Conservation (phyloP, 306 rosid genomes). For the Vigna unguiculata region DNA sequence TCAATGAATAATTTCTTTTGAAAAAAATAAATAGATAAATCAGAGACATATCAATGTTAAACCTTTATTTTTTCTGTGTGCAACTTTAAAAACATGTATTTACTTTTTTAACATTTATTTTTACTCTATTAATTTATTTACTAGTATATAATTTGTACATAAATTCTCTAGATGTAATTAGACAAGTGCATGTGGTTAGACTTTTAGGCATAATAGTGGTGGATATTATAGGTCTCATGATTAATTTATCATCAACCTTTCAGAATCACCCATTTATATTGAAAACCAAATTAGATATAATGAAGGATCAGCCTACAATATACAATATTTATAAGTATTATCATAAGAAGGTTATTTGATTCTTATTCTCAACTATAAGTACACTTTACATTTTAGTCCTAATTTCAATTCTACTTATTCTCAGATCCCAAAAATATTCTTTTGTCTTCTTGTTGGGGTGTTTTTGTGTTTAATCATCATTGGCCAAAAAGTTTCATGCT, state of each 20-base stretch:
- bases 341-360: conserved; percentile 8
- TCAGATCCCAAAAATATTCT: not conserved
- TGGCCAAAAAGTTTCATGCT: not conserved
- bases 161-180: no score
- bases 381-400: not conserved
- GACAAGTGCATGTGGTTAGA: no score
- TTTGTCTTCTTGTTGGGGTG: conserved; percentile 6
- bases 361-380: not conserved
- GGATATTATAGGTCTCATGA: not conserved
- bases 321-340: conserved; percentile 10
- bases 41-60: not conserved
- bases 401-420: not conserved
- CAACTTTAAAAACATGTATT: not conserved
- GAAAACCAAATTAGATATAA: not conserved
- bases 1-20: not conserved
- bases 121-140: not conserved
- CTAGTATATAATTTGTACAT: not conserved
- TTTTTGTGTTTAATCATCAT: not conserved
- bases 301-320: not conserved
- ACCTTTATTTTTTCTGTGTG: not conserved
- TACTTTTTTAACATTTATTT: not conserved
- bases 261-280: not conserved
- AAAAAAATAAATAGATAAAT: no score
- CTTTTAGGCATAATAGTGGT: not conserved
- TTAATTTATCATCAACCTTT: not conserved